Conservation (phyloP, 768 basidiomycete species). For the Trametes sanguinea region DNA sequence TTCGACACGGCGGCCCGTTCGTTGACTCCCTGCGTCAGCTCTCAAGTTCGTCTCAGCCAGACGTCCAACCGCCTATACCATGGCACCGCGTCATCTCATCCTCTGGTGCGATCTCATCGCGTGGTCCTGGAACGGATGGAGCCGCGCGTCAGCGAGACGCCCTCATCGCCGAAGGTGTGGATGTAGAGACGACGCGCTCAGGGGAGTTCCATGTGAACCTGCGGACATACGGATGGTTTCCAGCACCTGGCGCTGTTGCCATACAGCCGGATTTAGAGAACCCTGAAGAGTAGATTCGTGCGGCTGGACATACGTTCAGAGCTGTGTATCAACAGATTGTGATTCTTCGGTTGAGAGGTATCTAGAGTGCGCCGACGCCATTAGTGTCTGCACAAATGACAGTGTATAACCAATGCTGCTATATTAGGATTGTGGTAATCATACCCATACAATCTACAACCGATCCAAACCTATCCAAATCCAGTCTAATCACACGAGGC, state of each 20-base stretch:
- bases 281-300: not conserved
- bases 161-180: conserved; percentile 80
- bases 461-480: not conserved
- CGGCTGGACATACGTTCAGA: not conserved
- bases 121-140: conserved; percentile 81
- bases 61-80: conserved; percentile 65
- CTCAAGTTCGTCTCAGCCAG: conserved; percentile 70
- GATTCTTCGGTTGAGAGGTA: too few relatives aligned
- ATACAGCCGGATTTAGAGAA: not conserved
- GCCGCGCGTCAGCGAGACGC: conserved; percentile 75
- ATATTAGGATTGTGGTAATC: not conserved
- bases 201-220: conserved; percentile 65
- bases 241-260: conserved; percentile 33
- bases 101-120: conserved; percentile 74
- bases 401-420: too few relatives aligned
- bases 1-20: not conserved
- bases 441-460: not conserved
- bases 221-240: conserved; percentile 68
- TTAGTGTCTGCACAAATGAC: too few relatives aligned
- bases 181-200: conserved; percentile 58
- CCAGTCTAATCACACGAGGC: not conserved
- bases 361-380: too few relatives aligned
- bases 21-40: conserved; percentile 44
- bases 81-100: conserved; percentile 81
- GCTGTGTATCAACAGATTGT: too few relatives aligned